phyloP scores from a whole-genome alignment of 2,329 filamentous ascomycete species.

The Penicillium sp. region DNA sequence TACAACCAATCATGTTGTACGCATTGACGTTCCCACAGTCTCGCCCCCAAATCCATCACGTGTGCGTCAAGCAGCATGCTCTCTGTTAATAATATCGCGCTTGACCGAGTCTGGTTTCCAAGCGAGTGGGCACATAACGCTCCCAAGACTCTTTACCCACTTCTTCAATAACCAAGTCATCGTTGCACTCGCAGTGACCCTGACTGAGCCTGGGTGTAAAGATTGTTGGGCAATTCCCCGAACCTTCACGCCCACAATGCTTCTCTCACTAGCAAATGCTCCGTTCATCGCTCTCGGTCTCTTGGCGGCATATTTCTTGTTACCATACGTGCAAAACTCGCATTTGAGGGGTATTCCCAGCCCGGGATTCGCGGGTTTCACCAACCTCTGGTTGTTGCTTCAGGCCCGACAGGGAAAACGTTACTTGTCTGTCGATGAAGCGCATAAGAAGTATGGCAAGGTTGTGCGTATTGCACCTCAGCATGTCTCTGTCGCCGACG shows the following conservation, averaged over 20 bases:
- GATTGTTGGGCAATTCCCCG: neutral
- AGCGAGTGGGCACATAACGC: neutral
- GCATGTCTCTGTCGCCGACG: conserved; percentile 79
- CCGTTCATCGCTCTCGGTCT: neutral
- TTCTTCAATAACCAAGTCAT: neutral
- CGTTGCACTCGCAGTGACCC: neutral
- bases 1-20: neutral
- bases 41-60: neutral
- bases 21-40: neutral
- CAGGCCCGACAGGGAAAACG: conserved; percentile 65
- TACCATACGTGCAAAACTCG: conserved; percentile 59
- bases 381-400: conserved; percentile 77
- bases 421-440: conserved; percentile 64
- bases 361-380: conserved; percentile 62
- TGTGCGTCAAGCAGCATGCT: neutral
- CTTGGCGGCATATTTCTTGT: conserved; percentile 51
- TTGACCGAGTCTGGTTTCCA: neutral
- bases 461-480: conserved; percentile 81
- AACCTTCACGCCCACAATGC: neutral
- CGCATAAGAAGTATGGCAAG: conserved; percentile 73
- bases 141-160: neutral
- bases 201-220: neutral
- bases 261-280: neutral
- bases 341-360: conserved; percentile 53
- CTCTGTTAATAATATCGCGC: neutral